These are phyloP conservation scores for Leccinum boreale DNA, from an alignment of 768 basidiomycete genomes.

Conservation along the genomic window DNA sequence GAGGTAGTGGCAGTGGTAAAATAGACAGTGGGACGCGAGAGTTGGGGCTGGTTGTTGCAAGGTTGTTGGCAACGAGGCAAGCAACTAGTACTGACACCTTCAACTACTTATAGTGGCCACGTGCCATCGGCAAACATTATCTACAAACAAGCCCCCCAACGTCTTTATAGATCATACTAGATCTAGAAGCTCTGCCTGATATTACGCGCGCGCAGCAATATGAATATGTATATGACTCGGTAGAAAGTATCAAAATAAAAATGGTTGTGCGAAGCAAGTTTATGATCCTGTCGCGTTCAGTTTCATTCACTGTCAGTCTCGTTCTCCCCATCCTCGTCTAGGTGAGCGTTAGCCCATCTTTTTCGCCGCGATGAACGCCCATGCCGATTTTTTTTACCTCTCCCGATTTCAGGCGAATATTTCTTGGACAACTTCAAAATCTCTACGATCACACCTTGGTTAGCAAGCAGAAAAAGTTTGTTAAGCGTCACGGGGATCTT, in stretches of 20 bases:
- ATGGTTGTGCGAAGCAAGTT: neutral
- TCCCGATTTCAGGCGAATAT: conserved; percentile 19
- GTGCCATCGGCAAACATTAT: conserved; percentile 15
- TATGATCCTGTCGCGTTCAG: neutral
- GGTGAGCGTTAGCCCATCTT: conserved; percentile 1
- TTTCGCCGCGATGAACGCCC: conserved; percentile 24
- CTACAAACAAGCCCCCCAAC: conserved; percentile 15
- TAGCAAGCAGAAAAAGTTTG: neutral
- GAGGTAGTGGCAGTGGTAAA: conserved; percentile 4
- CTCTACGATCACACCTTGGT: conserved; percentile 13
- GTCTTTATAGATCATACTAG: too few species aligned
- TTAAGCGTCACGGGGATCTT: conserved; percentile 13
- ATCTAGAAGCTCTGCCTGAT: neutral
- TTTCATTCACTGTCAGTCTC: conserved; percentile 18
- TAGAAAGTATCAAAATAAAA: conserved; percentile 1
- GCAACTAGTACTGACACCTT: neutral
- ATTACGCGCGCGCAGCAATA: conserved; percentile 10
- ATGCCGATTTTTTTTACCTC: conserved; percentile 15
- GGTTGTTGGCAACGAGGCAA: conserved; percentile 7
- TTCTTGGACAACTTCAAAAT: conserved; percentile 25
- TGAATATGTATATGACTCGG: neutral
- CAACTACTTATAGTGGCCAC: conserved; percentile 31
- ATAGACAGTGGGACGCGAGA: conserved; percentile 1
- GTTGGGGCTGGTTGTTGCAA: conserved; percentile 14
- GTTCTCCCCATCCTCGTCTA: conserved; percentile 21